Percentiles rank a stretch among this genome's conserved stretches.
Evolutionary conservation across 768 basidiomycete species (phyloP).

Genomic region (Leccinellum luteum): DNA sequence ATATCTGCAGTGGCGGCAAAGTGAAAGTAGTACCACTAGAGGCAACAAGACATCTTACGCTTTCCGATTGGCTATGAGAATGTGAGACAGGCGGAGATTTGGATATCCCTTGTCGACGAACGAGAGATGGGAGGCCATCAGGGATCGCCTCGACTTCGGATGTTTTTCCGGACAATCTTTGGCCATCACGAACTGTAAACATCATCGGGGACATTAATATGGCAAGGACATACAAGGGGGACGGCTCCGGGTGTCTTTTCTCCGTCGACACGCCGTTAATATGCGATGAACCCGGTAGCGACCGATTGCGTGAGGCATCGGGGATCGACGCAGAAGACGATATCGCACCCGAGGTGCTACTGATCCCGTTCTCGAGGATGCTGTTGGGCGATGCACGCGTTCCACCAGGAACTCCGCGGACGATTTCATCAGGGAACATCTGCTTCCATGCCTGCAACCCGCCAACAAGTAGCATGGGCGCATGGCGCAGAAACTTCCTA

Average conservation of each 20-base stretch:
- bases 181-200: slow-evolving; percentile 11
- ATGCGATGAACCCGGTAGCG: slow-evolving; percentile 4
- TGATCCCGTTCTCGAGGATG: slow-evolving; percentile 25
- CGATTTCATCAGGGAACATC: slow-evolving; percentile 46
- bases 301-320: slow-evolving; percentile 15
- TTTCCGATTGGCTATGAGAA: slow-evolving; percentile 48
- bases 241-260: slow-evolving; percentile 17
- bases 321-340: slow-evolving; percentile 14
- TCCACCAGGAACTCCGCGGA: slow-evolving; percentile 22
- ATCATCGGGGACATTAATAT: background rate
- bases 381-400: slow-evolving; percentile 15
- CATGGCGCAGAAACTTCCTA: slow-evolving; percentile 63
- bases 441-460: slow-evolving; percentile 81
- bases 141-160: slow-evolving; percentile 9
- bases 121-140: slow-evolving; percentile 15
- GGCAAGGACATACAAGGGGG: slow-evolving; percentile 18
- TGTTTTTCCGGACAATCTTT: slow-evolving; percentile 17
- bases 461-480: slow-evolving; percentile 82
- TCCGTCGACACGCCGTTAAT: slow-evolving; percentile 19
- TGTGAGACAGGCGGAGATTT: slow-evolving; percentile 47
- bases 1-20: slow-evolving; percentile 26
- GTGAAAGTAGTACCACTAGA: slow-evolving; percentile 13
- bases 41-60: slow-evolving; percentile 35
- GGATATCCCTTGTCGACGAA: slow-evolving; percentile 41
- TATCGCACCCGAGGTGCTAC: slow-evolving; percentile 28